Evolutionary conservation across 352 stramenopile genomes (phyloP).

Genomic region (Aphanomyces cochlioides): DNA sequence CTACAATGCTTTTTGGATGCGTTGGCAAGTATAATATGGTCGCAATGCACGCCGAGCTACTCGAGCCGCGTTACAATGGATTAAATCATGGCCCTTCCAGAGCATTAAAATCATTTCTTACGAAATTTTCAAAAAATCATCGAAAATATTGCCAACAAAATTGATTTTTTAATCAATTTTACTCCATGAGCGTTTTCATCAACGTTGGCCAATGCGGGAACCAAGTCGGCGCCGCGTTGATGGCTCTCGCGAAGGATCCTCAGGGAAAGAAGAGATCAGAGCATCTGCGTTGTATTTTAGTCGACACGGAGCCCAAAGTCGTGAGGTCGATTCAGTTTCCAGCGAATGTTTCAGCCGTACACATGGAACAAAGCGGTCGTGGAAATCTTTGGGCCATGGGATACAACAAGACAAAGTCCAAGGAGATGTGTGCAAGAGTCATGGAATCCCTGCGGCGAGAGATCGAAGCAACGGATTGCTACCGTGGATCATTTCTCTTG

Average conservation of each 20-base stretch:
- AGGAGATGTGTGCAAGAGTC: conserved; percentile 54
- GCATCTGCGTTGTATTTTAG: conserved; percentile 49
- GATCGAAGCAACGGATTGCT: conserved; percentile 62
- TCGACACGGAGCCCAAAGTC: conserved; percentile 79
- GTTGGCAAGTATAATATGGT: too few species aligned
- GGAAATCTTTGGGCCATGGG: conserved; percentile 90
- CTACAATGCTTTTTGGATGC: too few species aligned
- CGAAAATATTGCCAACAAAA: not conserved
- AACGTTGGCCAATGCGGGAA: conserved; percentile 76
- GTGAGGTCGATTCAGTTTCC: conserved; percentile 38
- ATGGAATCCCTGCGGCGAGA: conserved; percentile 76
- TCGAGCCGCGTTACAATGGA: too few species aligned
- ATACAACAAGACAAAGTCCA: conserved; percentile 48
- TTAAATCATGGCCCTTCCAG: too few species aligned
- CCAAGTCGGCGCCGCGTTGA: conserved; percentile 65
- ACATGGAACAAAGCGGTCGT: conserved; percentile 64
- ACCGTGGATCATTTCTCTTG: conserved; percentile 69
- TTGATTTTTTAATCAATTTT: not conserved
- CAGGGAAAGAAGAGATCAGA: conserved; percentile 1
- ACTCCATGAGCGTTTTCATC: conserved; percentile 55
- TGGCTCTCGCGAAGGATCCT: conserved; percentile 36
- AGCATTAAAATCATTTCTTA: not conserved
- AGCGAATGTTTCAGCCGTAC: conserved; percentile 38
- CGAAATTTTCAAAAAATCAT: not conserved
- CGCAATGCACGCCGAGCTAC: too few species aligned